A percentile compares a stretch with the other conserved stretches of the same genome.
Evolutionary conservation across 176 grass and related monocot species (phyloP).

Genomic region (Bonia amplexicaulis): DNA sequence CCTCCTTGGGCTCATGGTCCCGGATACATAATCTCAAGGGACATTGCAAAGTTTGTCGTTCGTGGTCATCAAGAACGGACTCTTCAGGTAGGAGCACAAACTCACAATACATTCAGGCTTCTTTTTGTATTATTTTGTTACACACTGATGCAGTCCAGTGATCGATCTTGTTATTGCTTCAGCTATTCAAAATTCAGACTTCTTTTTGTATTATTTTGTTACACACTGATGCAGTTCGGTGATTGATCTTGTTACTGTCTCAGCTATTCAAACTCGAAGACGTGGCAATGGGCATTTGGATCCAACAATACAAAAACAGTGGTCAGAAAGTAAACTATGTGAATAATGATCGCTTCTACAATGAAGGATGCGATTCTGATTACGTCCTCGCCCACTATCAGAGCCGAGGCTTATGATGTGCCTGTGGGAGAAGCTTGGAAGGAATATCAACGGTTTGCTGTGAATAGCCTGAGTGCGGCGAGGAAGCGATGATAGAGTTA

Average conservation of each 20-base stretch:
- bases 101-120: background rate
- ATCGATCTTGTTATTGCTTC: conserved; percentile 16
- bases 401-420: conserved; percentile 74
- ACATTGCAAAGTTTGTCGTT: conserved; percentile 78
- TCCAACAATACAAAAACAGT: conserved; percentile 64
- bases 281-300: conserved; percentile 93
- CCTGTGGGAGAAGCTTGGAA: conserved; percentile 72
- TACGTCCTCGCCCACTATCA: conserved; percentile 93
- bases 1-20: conserved; percentile 96
- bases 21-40: conserved; percentile 81
- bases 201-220: background rate
- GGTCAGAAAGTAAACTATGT: conserved; percentile 66
- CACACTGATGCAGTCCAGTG: background rate
- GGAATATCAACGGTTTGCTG: conserved; percentile 69
- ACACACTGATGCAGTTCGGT: background rate
- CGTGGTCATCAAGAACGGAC: conserved; percentile 58
- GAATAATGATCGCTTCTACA: conserved; percentile 74
- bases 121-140: background rate
- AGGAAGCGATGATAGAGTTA: background rate
- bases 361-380: conserved; percentile 68
- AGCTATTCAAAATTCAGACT: conserved; percentile 65
- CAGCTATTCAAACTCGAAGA: conserved; percentile 97
- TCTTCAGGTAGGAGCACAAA: conserved; percentile 55
- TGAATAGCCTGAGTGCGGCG: conserved; percentile 37
- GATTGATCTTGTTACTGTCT: conserved; percentile 16